phyloP scores from a whole-genome alignment of 2,329 filamentous ascomycete species.

The Ploettnerulaceae sp. region DNA sequence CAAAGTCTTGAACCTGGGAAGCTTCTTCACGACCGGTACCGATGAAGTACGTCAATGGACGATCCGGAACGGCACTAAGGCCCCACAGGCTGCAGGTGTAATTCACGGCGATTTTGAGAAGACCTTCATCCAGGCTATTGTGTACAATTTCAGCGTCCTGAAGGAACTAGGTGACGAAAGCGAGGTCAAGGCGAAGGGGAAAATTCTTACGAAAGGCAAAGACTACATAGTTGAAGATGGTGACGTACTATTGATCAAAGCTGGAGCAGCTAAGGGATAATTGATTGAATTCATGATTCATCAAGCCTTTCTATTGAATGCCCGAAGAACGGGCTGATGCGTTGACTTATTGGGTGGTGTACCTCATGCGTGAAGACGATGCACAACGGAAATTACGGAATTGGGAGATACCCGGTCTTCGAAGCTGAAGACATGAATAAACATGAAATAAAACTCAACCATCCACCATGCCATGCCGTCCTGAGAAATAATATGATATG shows the following conservation, averaged over 20 bases:
- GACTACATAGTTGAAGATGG: constrained; percentile 88
- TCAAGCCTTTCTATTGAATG: not conserved
- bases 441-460: too few relatives aligned
- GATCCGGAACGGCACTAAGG: constrained; percentile 90
- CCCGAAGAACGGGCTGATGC: not conserved
- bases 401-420: too few relatives aligned
- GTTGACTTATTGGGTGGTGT: too few relatives aligned
- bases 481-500: too few relatives aligned
- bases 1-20: constrained; percentile 80
- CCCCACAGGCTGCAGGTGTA: constrained; percentile 94
- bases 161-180: constrained; percentile 87
- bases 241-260: constrained; percentile 38
- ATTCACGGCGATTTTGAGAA: constrained; percentile 99
- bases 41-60: constrained; percentile 99
- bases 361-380: too few relatives aligned
- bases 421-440: too few relatives aligned
- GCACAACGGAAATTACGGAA: too few relatives aligned
- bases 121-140: constrained; percentile 95
- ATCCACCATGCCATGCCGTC: too few relatives aligned
- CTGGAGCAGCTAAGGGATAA: constrained; percentile 30
- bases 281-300: not conserved
- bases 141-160: constrained; percentile 80
- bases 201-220: constrained; percentile 98
- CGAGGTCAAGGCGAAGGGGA: constrained; percentile 87
- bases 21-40: constrained; percentile 94